Evolutionary conservation across 768 basidiomycete genomes (phyloP).

Genomic region (Agaricus blazei): DNA sequence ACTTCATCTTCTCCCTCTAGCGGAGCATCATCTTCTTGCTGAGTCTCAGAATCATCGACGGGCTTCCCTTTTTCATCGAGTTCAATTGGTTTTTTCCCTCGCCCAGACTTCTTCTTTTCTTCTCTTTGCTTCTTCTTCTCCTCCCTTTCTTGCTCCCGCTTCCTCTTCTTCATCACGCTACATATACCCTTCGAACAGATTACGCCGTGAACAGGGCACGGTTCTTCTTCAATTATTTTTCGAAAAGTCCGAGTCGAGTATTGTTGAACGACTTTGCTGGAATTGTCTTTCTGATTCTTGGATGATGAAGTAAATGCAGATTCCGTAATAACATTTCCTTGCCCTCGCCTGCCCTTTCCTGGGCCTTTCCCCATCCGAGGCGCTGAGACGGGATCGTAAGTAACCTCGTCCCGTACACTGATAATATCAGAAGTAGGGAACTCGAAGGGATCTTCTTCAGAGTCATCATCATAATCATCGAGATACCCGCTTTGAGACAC

Average conservation of each 20-base stretch:
- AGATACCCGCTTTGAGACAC: not conserved
- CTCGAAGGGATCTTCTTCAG: not conserved
- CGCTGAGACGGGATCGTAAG: not conserved
- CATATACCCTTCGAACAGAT: conserved; percentile 5
- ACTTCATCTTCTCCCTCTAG: not conserved
- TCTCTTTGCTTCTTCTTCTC: not conserved
- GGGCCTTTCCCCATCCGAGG: not conserved
- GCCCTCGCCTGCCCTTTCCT: not conserved
- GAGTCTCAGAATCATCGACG: not conserved
- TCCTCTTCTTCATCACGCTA: conserved; percentile 7
- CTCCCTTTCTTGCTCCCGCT: conserved; percentile 1
- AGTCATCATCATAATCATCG: not conserved
- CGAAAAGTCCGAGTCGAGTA: not conserved
- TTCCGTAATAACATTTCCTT: not conserved
- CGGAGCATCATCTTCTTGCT: not conserved
- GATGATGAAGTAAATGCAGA: no score
- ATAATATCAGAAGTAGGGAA: not conserved
- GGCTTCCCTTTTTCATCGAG: not conserved
- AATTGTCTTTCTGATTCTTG: not conserved
- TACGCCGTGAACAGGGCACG: conserved; percentile 3
- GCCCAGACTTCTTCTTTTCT: not conserved
- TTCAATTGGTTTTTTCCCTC: not conserved
- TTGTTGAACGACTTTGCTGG: not conserved
- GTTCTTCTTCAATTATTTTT: not conserved
- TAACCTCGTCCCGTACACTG: not conserved